Evolutionary conservation across 805 yeast genomes (phyloP), one percentile per base, ranked within the genome.

Genomic region (Candida awuae): DNA sequence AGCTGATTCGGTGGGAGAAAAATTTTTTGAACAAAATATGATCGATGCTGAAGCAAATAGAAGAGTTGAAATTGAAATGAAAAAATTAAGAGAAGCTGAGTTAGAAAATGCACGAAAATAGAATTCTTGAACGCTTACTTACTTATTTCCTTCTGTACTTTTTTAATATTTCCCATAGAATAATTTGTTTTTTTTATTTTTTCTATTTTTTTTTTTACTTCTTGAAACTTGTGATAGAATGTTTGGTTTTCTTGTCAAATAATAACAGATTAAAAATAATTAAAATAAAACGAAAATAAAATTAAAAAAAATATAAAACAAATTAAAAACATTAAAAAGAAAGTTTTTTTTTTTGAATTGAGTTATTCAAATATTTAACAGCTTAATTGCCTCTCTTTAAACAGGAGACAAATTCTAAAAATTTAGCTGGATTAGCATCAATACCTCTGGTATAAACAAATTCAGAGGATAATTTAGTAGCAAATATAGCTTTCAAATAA

Each of bases 401-500:
- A 30, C 70, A 66, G 33, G 81, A 74, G 45, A 80, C 75, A 53
- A 72, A 80, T 54, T 79, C 86, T 58, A 80, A 71, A 62, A 80
- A 80, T 50, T 70, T 77, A 38, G 85, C 85, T 22, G 84, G 94
- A 60, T 85, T 84, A 33, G 90, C 77, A 45, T 76, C 84, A 43
- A 77, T 68, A 40, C 96, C 96, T 54, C 80, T 71, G 20, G 82
- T 69, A 62, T 87, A 87, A 39, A 87, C 94, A 61, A 83, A 87
- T 34, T 81, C 71, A 34, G 94, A 82, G 9, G 95, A 87, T 52
- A 87, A 68, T 55, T 77, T 80, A 26, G 92, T 81, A 32, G 95
- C 94, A 55, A 90, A 84, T 50, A 90, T 75, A 3, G 96, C 95
- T 55, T 77, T 80, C 58, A 90, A 68, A 59, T 90, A 92, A 37